Evolutionary conservation across 257 asterid genomes (phyloP).

Genomic region (Salvia splendens): DNA sequence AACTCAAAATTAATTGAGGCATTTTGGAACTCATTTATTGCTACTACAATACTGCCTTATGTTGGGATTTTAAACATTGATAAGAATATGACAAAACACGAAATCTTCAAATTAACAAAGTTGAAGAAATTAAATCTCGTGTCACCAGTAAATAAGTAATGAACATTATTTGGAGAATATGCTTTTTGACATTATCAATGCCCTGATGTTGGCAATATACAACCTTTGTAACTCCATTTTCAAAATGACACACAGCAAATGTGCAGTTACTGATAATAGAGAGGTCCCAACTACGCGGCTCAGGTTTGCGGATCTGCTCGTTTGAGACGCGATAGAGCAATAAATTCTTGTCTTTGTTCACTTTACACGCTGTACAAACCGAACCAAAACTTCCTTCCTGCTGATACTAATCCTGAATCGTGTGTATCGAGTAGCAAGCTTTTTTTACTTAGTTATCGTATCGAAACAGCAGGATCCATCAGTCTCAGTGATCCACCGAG

Average conservation of each 20-base stretch:
- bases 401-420: constrained; percentile 26
- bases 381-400: constrained; percentile 24
- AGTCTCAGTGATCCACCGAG: constrained; percentile 82
- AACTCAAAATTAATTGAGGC: too few species aligned
- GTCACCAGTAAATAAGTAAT: too few species aligned
- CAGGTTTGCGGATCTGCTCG: constrained; percentile 20
- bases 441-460: constrained; percentile 18
- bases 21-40: too few species aligned
- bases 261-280: background rate
- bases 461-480: constrained; percentile 43
- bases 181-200: too few species aligned
- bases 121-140: too few species aligned
- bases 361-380: constrained; percentile 36
- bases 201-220: background rate
- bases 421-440: constrained; percentile 25
- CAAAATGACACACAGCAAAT: background rate
- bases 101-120: too few species aligned
- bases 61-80: too few species aligned
- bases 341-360: background rate
- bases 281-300: constrained; percentile 5
- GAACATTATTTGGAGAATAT: too few species aligned
- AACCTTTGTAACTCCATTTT: background rate
- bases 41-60: too few species aligned
- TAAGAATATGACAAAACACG: too few species aligned
- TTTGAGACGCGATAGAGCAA: constrained; percentile 10